phyloP scores from a whole-genome alignment of 768 basidiomycete genomes.

The Leucosporidium scottii region DNA sequence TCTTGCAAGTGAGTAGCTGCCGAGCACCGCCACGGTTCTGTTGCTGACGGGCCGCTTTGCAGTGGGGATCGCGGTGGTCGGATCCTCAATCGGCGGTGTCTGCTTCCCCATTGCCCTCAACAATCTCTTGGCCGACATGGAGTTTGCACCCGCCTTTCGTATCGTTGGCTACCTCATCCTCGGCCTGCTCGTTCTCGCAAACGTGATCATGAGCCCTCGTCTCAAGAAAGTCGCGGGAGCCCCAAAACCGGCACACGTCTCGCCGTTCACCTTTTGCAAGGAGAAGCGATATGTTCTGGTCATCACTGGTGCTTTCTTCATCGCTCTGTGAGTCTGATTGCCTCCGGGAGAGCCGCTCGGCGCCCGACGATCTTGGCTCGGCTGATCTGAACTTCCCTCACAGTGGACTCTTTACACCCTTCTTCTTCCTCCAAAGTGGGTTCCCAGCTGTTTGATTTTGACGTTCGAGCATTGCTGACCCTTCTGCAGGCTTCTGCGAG shows the following conservation, averaged over 20 bases:
- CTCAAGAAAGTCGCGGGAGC: constrained; percentile 41
- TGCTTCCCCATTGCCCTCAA: constrained; percentile 53
- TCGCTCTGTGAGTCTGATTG: too few relatives aligned
- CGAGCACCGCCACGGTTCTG: too few relatives aligned
- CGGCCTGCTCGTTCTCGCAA: constrained; percentile 45
- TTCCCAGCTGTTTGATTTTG: too few relatives aligned
- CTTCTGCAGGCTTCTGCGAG: background rate
- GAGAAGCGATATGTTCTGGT: too few relatives aligned
- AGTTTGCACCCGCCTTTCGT: constrained; percentile 39
- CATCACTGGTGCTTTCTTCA: too few relatives aligned
- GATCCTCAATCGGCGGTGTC: constrained; percentile 59
- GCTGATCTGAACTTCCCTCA: constrained; percentile 24
- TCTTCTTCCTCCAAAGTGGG: constrained; percentile 12
- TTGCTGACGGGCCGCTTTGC: too few relatives aligned
- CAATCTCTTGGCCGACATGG: constrained; percentile 40
- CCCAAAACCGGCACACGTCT: constrained; percentile 10
- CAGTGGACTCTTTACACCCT: constrained; percentile 20
- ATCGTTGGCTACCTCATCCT: constrained; percentile 48
- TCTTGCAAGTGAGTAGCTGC: constrained; percentile 47
- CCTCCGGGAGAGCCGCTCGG: too few relatives aligned
- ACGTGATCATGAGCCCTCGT: constrained; percentile 46
- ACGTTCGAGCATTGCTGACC: background rate
- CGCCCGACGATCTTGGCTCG: too few relatives aligned
- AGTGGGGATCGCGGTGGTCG: constrained; percentile 60
- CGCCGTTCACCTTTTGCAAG: too few relatives aligned